A percentile compares a stretch with the other conserved stretches of the same genome.
phyloP scores from a whole-genome alignment of 805 yeast species.

The Candida sanyiensis region DNA sequence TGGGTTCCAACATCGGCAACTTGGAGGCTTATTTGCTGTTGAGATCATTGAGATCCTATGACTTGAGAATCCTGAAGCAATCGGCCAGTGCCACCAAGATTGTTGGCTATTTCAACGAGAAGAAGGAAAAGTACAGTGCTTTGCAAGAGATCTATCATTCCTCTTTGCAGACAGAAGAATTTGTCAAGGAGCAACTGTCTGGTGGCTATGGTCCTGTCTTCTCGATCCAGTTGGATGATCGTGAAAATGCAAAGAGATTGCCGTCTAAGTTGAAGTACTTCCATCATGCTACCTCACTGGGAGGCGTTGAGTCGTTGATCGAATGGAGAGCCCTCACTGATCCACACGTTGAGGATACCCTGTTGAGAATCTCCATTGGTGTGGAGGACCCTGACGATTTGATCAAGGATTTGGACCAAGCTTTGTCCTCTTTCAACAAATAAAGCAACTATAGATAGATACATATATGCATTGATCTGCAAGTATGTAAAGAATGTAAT shows the following conservation, averaged over 20 bases:
- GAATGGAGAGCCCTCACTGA: conserved; percentile 88
- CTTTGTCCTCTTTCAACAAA: conserved; percentile 31
- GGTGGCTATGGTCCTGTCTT: conserved; percentile 74
- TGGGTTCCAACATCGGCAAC: conserved; percentile 78
- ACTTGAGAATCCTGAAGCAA: conserved; percentile 65
- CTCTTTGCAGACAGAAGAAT: conserved; percentile 67
- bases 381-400: conserved; percentile 73
- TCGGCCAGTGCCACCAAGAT: conserved; percentile 54
- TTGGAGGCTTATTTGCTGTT: conserved; percentile 69
- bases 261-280: conserved; percentile 65
- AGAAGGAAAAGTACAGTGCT: conserved; percentile 41
- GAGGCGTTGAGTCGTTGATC: conserved; percentile 85
- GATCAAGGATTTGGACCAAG: conserved; percentile 65
- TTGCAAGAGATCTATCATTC: conserved; percentile 60
- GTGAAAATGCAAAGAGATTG: conserved; percentile 38
- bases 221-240: conserved; percentile 43
- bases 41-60: conserved; percentile 78
- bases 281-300: conserved; percentile 89
- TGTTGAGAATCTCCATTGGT: conserved; percentile 77
- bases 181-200: conserved; percentile 58
- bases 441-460: no score
- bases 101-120: conserved; percentile 52
- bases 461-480: no score
- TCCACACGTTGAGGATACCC: conserved; percentile 43
- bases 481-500: no score